Evolutionary conservation across 2,329 filamentous ascomycete species (phyloP).

Genomic region (Colletotrichum musae): DNA sequence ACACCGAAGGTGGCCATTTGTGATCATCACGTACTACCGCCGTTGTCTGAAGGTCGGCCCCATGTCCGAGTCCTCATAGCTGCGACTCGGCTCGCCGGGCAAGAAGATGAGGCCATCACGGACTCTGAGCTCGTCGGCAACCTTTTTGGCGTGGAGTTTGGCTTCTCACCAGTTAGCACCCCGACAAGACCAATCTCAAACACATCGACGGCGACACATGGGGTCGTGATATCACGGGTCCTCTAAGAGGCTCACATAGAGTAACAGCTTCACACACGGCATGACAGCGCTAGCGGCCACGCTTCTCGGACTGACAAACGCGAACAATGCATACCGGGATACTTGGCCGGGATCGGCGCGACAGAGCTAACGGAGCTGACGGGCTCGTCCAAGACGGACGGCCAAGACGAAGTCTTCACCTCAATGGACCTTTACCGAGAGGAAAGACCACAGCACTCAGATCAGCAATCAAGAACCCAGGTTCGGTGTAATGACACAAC

Average conservation of each 20-base stretch:
- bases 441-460: conserved; percentile 8
- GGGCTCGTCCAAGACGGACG: conserved; percentile 2
- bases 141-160: conserved; percentile 70
- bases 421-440: conserved; percentile 53
- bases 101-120: conserved; percentile 69
- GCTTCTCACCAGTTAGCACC: conserved; percentile 53
- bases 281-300: background rate
- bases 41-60: conserved; percentile 69
- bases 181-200: background rate
- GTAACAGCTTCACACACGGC: background rate
- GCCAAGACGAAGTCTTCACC: conserved; percentile 46
- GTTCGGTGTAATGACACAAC: conserved; percentile 34
- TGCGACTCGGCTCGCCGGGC: conserved; percentile 64
- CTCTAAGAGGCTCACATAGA: conserved; percentile 3
- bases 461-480: conserved; percentile 13
- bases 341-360: conserved; percentile 47
- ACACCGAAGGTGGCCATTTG: conserved; percentile 24
- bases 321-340: conserved; percentile 51
- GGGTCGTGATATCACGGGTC: background rate
- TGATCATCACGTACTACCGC: conserved; percentile 64
- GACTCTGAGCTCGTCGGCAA: conserved; percentile 65
- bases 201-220: background rate
- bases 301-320: background rate
- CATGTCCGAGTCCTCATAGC: conserved; percentile 73
- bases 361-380: conserved; percentile 25